Percentiles rank a stretch among this genome's conserved stretches.
These are phyloP conservation scores for Achlya hypogyna DNA, from an alignment of 352 stramenopile species.

Conservation along the genomic window DNA sequence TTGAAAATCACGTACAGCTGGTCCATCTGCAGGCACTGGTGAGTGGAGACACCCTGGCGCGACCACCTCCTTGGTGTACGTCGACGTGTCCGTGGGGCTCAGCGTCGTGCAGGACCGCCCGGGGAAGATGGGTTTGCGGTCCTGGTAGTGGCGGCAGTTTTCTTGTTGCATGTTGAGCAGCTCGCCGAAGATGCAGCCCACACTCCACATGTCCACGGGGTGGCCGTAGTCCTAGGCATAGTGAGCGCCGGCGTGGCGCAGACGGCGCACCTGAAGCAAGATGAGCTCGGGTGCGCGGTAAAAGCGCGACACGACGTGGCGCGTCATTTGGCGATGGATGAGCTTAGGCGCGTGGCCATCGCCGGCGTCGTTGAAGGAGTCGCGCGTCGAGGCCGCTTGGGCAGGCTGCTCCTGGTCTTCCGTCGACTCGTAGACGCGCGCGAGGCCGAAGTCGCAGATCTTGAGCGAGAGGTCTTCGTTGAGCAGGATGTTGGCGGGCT, in stretches of 20 bases:
- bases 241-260: neutral
- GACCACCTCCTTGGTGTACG: slow-evolving; percentile 67
- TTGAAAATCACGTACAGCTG: slow-evolving; percentile 95
- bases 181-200: slow-evolving; percentile 93
- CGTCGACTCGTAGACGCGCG: slow-evolving; percentile 73
- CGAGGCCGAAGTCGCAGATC: slow-evolving; percentile 81
- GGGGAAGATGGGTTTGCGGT: slow-evolving; percentile 75
- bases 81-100: slow-evolving; percentile 70
- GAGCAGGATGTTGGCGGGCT: slow-evolving; percentile 82
- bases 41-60: neutral
- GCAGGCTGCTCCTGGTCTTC: slow-evolving; percentile 58
- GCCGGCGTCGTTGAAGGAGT: neutral
- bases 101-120: slow-evolving; percentile 80
- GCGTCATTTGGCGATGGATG: slow-evolving; percentile 87
- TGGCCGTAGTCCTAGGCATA: slow-evolving; percentile 80
- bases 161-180: slow-evolving; percentile 83
- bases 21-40: slow-evolving; percentile 31
- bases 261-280: slow-evolving; percentile 63
- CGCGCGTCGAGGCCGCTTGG: neutral
- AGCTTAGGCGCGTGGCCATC: slow-evolving; percentile 24
- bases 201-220: slow-evolving; percentile 98
- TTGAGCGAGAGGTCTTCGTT: slow-evolving; percentile 82
- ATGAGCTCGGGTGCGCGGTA: slow-evolving; percentile 96
- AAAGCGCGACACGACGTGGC: slow-evolving; percentile 98
- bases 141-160: slow-evolving; percentile 76